These are phyloP conservation scores for Trichomonascaceae sp. DNA, from an alignment of 1,139 yeast species.

Conservation along the genomic window DNA sequence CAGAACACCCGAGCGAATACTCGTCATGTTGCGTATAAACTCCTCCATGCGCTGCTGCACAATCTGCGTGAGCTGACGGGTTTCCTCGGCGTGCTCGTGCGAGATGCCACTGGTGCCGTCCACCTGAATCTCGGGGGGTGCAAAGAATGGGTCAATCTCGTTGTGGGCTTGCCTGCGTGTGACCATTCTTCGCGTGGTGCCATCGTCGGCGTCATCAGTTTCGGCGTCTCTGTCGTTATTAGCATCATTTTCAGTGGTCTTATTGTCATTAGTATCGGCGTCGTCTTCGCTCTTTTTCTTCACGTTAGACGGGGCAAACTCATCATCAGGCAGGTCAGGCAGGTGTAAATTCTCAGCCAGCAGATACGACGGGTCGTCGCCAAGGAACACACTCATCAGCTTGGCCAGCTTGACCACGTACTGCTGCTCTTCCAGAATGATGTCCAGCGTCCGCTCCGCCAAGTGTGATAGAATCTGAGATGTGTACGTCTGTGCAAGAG, in stretches of 20 bases:
- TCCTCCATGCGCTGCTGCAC: conserved; percentile 84
- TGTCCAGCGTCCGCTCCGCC: conserved; percentile 59
- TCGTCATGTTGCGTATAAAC: conserved; percentile 63
- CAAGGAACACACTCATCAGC: conserved; percentile 64
- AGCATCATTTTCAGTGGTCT: conserved; percentile 1
- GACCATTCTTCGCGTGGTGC: conserved; percentile 18
- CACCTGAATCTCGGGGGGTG: conserved; percentile 37
- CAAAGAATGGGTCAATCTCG: conserved; percentile 50
- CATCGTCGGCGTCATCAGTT: conserved; percentile 6
- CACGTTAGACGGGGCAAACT: too few relatives aligned
- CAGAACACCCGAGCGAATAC: conserved; percentile 59
- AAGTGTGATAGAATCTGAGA: conserved; percentile 38
- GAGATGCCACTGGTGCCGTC: conserved; percentile 34
- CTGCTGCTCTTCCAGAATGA: conserved; percentile 69
- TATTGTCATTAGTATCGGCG: conserved; percentile 10
- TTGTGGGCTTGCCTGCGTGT: conserved; percentile 24
- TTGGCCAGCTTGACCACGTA: conserved; percentile 58
- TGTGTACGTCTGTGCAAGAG: conserved; percentile 52
- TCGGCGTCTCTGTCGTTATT: conserved; percentile 4
- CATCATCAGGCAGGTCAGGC: conserved; percentile 55
- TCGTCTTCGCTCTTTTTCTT: conserved; percentile 15
- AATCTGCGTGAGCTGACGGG: conserved; percentile 53
- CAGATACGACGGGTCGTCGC: conserved; percentile 68
- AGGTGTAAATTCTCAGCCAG: conserved; percentile 52
- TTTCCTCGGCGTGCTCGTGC: conserved; percentile 47